phyloP scores from a whole-genome alignment of 164 flowering plant genomes.

The Liriodendron chinense region DNA sequence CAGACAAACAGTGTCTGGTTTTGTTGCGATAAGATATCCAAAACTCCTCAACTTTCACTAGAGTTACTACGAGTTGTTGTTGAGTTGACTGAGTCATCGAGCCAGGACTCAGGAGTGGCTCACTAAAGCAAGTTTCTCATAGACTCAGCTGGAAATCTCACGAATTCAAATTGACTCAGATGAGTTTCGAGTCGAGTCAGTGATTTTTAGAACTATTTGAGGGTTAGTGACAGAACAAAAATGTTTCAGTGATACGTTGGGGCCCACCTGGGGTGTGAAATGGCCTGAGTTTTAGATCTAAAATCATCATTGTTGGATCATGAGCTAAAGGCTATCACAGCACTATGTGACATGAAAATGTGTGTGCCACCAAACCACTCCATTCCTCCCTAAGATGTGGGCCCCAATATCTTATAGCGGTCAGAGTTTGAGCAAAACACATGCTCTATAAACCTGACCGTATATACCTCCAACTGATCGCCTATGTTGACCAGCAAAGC shows the following conservation, averaged over 20 bases:
- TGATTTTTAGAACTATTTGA: too few species aligned
- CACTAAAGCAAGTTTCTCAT: too few species aligned
- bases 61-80: neutral
- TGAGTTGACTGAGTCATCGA: neutral
- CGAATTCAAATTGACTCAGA: too few species aligned
- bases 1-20: neutral
- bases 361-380: too few species aligned
- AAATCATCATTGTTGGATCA: neutral
- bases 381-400: constrained; percentile 13
- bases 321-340: neutral
- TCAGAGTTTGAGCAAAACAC: neutral
- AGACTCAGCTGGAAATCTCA: too few species aligned
- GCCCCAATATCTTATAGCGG: neutral
- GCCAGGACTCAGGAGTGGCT: too few species aligned
- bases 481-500: constrained; percentile 8
- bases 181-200: too few species aligned
- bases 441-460: neutral
- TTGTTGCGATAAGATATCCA: neutral
- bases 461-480: constrained; percentile 12
- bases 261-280: too few species aligned
- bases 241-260: too few species aligned
- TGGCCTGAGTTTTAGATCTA: too few species aligned
- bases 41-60: neutral
- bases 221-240: too few species aligned
- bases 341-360: neutral